phyloP scores from a whole-genome alignment of 1,284 basidiomycete species.

The Melampsora larici-populina region DNA sequence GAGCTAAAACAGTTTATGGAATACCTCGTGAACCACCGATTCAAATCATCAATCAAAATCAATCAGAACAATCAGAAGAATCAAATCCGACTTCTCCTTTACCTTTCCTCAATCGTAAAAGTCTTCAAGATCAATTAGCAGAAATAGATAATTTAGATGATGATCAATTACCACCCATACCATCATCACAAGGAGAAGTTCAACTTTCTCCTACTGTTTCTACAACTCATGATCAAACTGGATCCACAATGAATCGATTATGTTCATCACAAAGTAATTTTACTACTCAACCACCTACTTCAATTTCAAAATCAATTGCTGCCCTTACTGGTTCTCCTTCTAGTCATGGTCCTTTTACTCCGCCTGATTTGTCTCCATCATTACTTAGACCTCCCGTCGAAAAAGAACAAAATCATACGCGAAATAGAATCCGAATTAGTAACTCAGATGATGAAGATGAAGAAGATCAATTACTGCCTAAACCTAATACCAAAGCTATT shows the following conservation, averaged over 20 bases:
- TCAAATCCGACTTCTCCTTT: background rate
- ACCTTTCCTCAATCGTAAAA: slow-evolving; percentile 3
- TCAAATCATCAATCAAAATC: background rate
- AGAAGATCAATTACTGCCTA: background rate
- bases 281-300: background rate
- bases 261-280: too few species aligned
- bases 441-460: background rate
- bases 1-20: slow-evolving; percentile 5
- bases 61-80: background rate
- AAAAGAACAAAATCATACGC: background rate
- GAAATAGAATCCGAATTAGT: background rate
- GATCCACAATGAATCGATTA: too few species aligned
- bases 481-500: background rate
- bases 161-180: background rate
- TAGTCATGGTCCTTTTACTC: background rate
- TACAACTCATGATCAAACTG: background rate
- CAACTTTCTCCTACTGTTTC: background rate
- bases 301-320: background rate
- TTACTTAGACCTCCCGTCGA: too few species aligned
- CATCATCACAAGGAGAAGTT: background rate
- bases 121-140: background rate
- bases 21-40: background rate
- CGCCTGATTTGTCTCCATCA: background rate
- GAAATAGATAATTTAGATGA: background rate
- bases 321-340: background rate